Conservation (phyloP, 495 filamentous ascomycete species). For the Physcia stellaris region DNA sequence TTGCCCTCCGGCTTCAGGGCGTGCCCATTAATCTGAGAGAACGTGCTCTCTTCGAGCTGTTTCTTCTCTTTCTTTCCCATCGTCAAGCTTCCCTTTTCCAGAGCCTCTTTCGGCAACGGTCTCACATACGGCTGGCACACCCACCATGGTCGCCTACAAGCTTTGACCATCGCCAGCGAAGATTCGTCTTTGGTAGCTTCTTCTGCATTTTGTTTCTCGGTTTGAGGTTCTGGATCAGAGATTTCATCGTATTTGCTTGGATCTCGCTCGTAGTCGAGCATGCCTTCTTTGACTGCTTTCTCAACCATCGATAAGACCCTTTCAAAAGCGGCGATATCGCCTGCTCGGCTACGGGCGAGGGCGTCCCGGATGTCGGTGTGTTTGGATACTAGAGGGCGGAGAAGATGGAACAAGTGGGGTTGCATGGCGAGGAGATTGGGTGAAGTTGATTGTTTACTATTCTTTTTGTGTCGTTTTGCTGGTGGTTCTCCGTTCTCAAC, state of each 20-base stretch:
- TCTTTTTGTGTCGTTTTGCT: conserved; percentile 10
- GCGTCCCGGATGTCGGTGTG: conserved; percentile 74
- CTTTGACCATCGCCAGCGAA: conserved; percentile 52
- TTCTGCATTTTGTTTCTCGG: conserved; percentile 21
- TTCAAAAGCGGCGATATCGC: conserved; percentile 61
- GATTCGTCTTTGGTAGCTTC: conserved; percentile 21
- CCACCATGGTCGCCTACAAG: conserved; percentile 77
- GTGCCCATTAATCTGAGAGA: conserved; percentile 15
- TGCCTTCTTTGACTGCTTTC: conserved; percentile 51
- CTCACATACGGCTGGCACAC: conserved; percentile 83
- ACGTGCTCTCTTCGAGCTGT: conserved; percentile 22
- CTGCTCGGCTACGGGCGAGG: conserved; percentile 49
- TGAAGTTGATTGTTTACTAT: conserved; percentile 35
- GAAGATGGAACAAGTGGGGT: conserved; percentile 82
- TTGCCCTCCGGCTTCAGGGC: conserved; percentile 13
- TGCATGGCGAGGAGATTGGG: conserved; percentile 78
- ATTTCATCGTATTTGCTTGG: conserved; percentile 38
- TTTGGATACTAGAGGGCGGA: conserved; percentile 60
- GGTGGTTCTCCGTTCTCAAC: background rate
- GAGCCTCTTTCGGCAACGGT: conserved; percentile 77
- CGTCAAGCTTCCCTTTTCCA: conserved; percentile 63
- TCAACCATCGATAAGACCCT: conserved; percentile 54
- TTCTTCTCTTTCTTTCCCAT: conserved; percentile 43
- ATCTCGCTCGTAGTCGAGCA: conserved; percentile 56
- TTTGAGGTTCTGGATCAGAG: conserved; percentile 16